These are phyloP conservation scores for Tetrahymena elliotti DNA, from an alignment of 73 alveolate genomes.

Conservation along the genomic window DNA sequence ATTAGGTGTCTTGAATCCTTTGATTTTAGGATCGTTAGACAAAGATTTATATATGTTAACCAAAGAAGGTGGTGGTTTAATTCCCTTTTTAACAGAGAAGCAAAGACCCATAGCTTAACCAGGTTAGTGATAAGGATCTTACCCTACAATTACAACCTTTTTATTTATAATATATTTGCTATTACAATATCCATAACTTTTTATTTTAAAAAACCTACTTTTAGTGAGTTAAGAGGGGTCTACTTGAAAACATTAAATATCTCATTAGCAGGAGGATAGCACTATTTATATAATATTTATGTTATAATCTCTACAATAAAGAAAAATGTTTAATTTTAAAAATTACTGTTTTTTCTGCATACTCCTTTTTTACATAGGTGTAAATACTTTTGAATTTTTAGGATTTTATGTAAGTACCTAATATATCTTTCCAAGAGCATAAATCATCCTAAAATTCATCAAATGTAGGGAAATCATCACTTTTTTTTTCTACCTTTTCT, in stretches of 20 bases:
- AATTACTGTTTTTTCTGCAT: conserved; percentile 44
- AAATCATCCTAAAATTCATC: conserved; percentile 33
- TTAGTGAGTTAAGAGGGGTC: conserved; percentile 46
- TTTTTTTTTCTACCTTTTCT: not conserved
- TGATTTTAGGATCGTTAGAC: conserved; percentile 70
- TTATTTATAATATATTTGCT: conserved; percentile 8
- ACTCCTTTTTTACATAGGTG: conserved; percentile 65
- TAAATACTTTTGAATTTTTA: conserved; percentile 14
- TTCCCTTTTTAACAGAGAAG: conserved; percentile 76
- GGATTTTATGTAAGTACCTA: not conserved
- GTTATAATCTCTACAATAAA: not conserved
- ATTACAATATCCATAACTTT: not conserved
- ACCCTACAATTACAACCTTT: conserved; percentile 87
- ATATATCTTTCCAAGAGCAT: conserved; percentile 9
- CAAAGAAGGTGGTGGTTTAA: conserved; percentile 83
- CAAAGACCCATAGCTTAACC: conserved; percentile 96
- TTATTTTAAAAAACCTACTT: not conserved
- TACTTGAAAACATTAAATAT: conserved; percentile 85
- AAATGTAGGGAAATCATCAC: not conserved
- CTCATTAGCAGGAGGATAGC: conserved; percentile 85
- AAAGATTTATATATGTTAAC: conserved; percentile 78
- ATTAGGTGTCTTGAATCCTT: conserved; percentile 51
- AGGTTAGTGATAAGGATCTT: conserved; percentile 89
- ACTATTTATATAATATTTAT: not conserved
- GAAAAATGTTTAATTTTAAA: not conserved